Percentiles rank a stretch among this genome's conserved stretches.
These are phyloP conservation scores for Mycena rebaudengoi DNA, from an alignment of 768 basidiomycete genomes.

Conservation along the genomic window DNA sequence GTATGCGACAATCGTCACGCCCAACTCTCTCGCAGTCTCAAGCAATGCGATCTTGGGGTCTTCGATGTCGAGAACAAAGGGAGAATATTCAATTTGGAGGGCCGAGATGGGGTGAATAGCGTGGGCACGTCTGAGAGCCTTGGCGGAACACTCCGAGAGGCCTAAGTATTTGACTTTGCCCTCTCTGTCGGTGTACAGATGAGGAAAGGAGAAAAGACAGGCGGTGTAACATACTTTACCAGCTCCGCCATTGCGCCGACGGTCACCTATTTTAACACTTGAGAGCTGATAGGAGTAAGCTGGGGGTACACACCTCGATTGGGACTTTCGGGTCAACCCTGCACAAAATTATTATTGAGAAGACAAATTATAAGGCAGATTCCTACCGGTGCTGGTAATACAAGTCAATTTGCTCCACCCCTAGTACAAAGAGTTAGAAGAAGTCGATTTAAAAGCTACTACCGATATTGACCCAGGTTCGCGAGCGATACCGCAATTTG, in stretches of 20 bases:
- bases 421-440: no score
- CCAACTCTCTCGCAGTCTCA: slow-evolving; percentile 50
- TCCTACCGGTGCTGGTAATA: slow-evolving; percentile 45
- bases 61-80: slow-evolving; percentile 55
- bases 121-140: slow-evolving; percentile 56
- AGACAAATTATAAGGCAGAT: background rate
- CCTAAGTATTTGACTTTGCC: slow-evolving; percentile 60
- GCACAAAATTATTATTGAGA: background rate
- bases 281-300: no score
- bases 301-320: slow-evolving; percentile 30
- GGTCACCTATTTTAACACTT: slow-evolving; percentile 25
- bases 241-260: slow-evolving; percentile 46
- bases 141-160: slow-evolving; percentile 56
- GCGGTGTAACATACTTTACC: slow-evolving; percentile 40
- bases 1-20: slow-evolving; percentile 56
- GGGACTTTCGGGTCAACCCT: slow-evolving; percentile 35
- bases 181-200: slow-evolving; percentile 35
- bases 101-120: slow-evolving; percentile 55
- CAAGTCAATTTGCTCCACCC: slow-evolving; percentile 43
- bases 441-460: no score
- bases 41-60: slow-evolving; percentile 48
- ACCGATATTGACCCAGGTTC: slow-evolving; percentile 36
- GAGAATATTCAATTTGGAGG: slow-evolving; percentile 54
- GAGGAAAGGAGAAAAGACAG: slow-evolving; percentile 12
- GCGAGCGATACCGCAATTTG: slow-evolving; percentile 44